Evolutionary conservation across 352 stramenopile species (phyloP).

Genomic region (Globisporangium sylvaticum): DNA sequence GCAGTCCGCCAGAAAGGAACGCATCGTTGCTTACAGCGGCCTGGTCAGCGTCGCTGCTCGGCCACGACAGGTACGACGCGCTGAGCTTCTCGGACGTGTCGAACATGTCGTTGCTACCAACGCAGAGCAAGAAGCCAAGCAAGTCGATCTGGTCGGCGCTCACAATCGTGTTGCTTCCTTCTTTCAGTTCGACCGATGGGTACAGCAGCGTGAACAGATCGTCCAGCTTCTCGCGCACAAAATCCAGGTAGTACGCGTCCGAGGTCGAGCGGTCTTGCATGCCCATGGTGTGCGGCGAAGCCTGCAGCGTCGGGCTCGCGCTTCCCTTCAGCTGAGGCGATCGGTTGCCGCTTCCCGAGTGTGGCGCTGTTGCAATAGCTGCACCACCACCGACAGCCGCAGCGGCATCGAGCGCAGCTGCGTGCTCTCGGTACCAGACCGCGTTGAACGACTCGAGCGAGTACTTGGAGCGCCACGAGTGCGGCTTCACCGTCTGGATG

Average conservation of each 20-base stretch:
- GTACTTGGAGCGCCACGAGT: conserved; percentile 72
- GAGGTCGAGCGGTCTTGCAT: conserved; percentile 78
- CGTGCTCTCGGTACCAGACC: conserved; percentile 74
- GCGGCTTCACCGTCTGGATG: conserved; percentile 74
- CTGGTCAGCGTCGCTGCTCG: conserved; percentile 16
- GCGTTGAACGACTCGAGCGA: conserved; percentile 76
- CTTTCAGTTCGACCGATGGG: conserved; percentile 46
- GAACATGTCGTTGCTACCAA: conserved; percentile 47
- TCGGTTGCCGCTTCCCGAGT: conserved; percentile 21
- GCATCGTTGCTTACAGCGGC: conserved; percentile 7
- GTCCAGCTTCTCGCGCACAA: conserved; percentile 76
- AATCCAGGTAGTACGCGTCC: conserved; percentile 76
- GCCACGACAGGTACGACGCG: conserved; percentile 63
- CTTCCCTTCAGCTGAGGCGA: conserved; percentile 54
- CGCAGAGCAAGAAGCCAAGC: conserved; percentile 68
- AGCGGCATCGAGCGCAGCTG: conserved; percentile 35
- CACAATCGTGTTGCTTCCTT: conserved; percentile 47
- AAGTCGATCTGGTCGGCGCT: conserved; percentile 66
- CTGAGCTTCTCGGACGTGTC: conserved; percentile 58
- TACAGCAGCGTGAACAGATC: conserved; percentile 72
- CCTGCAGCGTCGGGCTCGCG: conserved; percentile 54
- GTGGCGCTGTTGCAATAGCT: conserved; percentile 2
- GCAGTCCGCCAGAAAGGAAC: conserved; percentile 15
- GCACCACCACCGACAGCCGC: conserved; percentile 24
- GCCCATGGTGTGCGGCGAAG: conserved; percentile 70